Base-by-base conservation (phyloP, 306 rosid species). In the Rosa lucieae region DNA sequence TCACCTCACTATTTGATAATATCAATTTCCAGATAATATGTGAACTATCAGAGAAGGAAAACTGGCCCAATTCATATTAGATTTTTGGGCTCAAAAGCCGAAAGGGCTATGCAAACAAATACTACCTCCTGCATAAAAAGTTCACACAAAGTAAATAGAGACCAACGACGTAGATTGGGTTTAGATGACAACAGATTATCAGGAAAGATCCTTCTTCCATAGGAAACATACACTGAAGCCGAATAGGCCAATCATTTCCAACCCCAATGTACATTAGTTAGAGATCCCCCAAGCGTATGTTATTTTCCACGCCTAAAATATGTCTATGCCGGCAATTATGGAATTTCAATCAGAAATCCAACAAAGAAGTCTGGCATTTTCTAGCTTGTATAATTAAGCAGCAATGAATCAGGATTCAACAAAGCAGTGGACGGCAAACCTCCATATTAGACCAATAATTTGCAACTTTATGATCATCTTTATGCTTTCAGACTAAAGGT, bases 121-220 rank as follows among this genome's bases (percentile, higher is more conserved):
- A 40, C 44, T 40, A 40, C 44, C 44, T 40, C 44, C 44, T 0
- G 44, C 44, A 40, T 40, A 40, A 40, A 40, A 40, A 40, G 44
- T 40, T 40, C 44, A 40, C 44, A 40, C 44, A 40, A 40, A 8
- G 44, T 40, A 40, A 32, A 32, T 32, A 32, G 37, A 40, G 44
- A 6, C 5, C 44, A 40, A 40, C 44, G 5, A 40, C 44, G 44
- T 40, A 40, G 44, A 10, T 8, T 15, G 23, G 0, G 0, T 23
- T 20, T 89, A 1, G 2, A 1, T 26, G 47, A 9, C 11, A 86
- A 89, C 20, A 62, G 23, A 14, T 2, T 89, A 10, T 65, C 78
- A 9, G 82, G 89, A 75, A 0, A 49, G 1, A 62, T 84, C 78
- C 81, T 1, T 0, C 70, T 8, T 84, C 77, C n/a, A 65, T 84